Percentiles rank a stretch among this genome's conserved stretches.
These are phyloP conservation scores for Colletotrichum lentis DNA, from an alignment of 2,329 filamentous ascomycete species.

Conservation along the genomic window DNA sequence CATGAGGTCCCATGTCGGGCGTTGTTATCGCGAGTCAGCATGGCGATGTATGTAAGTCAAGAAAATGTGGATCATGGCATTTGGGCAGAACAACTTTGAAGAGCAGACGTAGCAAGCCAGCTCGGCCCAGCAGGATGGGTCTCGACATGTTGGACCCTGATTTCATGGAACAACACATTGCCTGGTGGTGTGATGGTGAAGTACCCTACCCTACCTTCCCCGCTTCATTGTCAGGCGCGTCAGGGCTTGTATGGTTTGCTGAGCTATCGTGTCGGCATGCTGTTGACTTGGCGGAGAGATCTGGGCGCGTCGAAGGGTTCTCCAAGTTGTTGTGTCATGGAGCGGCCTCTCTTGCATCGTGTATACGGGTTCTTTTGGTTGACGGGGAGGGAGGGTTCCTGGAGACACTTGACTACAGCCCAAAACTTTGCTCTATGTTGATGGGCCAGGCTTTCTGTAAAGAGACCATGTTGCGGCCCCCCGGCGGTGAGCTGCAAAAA, in stretches of 20 bases:
- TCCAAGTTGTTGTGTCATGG: not conserved
- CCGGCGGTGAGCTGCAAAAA: not conserved
- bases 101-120: constrained; percentile 8
- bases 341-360: not conserved
- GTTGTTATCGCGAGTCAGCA: constrained; percentile 25
- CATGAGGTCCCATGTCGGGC: constrained; percentile 16
- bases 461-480: constrained; percentile 12
- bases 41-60: constrained; percentile 14
- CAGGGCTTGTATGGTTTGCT: constrained; percentile 13
- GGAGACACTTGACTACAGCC: not conserved
- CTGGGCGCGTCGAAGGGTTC: not conserved
- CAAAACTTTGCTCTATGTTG: not conserved
- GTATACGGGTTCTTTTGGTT: not conserved
- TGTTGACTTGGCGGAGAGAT: not conserved
- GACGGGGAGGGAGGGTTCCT: not conserved
- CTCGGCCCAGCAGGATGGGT: constrained; percentile 16
- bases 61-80: constrained; percentile 17
- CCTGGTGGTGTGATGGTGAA: not conserved
- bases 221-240: constrained; percentile 1
- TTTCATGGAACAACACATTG: constrained; percentile 10
- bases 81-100: not conserved
- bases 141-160: constrained; percentile 18
- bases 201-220: not conserved
- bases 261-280: constrained; percentile 12
- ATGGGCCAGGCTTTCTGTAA: constrained; percentile 14